Conservation (phyloP, 306 rosid species). For the Gillenia trifoliata region DNA sequence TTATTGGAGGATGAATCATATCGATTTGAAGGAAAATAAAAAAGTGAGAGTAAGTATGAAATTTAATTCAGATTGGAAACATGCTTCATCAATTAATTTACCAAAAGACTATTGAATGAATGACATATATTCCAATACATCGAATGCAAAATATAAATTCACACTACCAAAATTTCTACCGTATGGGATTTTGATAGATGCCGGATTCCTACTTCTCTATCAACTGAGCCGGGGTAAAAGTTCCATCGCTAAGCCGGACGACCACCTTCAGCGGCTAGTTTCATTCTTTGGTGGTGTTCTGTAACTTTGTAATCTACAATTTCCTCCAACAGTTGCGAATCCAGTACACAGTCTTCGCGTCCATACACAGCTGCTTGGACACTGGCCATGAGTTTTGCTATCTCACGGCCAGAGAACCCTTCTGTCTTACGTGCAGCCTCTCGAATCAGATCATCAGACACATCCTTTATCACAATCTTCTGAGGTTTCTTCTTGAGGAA, state of each 20-base stretch:
- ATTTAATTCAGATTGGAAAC: neutral
- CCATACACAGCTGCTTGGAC: slow-evolving; percentile 97
- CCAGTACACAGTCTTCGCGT: slow-evolving; percentile 80
- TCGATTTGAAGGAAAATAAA: neutral
- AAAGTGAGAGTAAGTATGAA: neutral
- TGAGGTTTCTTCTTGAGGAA: slow-evolving; percentile 51
- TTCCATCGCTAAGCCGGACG: slow-evolving; percentile 24
- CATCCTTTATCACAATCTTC: slow-evolving; percentile 50
- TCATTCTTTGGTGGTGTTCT: slow-evolving; percentile 83
- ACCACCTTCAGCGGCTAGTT: slow-evolving; percentile 79
- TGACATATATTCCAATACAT: neutral
- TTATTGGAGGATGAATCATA: neutral
- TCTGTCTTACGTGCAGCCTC: slow-evolving; percentile 80
- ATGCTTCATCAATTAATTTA: slow-evolving; percentile 3
- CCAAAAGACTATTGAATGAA: neutral
- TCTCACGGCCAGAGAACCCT: slow-evolving; percentile 98
- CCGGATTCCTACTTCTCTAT: neutral
- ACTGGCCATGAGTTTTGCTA: slow-evolving; percentile 92
- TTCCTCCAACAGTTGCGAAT: slow-evolving; percentile 62
- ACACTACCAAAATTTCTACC: slow-evolving; percentile 1
- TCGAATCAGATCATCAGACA: slow-evolving; percentile 61
- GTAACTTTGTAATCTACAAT: slow-evolving; percentile 87
- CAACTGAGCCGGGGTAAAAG: neutral
- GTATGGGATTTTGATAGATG: neutral
- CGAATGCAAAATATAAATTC: neutral